These are phyloP conservation scores for Camellia japonica DNA, from an alignment of 148 eudicot genomes.

Conservation along the genomic window DNA sequence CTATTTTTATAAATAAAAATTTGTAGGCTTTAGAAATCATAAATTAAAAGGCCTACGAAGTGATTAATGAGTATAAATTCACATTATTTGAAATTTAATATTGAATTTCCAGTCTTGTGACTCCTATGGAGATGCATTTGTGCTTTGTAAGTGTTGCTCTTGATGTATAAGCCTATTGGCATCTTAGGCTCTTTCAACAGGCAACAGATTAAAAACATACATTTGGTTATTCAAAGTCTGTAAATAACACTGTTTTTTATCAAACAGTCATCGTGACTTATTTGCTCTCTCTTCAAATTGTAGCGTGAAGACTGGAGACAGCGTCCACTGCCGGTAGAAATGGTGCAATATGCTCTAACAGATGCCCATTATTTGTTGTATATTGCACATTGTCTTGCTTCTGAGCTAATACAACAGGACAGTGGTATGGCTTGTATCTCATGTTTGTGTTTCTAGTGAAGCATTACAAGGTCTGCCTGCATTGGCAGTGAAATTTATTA, in stretches of 20 bases:
- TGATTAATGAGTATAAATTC: background rate
- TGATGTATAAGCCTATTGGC: background rate
- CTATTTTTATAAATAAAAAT: background rate
- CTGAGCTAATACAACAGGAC: conserved; percentile 57
- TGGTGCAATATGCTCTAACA: conserved; percentile 78
- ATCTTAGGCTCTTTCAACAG: background rate
- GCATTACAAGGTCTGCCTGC: background rate
- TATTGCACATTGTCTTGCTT: conserved; percentile 70
- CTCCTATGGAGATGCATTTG: background rate
- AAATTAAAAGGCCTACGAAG: background rate
- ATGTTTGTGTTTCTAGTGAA: background rate
- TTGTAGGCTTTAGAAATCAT: background rate
- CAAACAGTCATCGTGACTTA: background rate
- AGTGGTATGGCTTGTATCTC: conserved; percentile 35
- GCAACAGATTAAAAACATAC: background rate
- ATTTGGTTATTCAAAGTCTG: background rate
- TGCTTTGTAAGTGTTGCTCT: background rate
- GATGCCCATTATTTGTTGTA: conserved; percentile 92
- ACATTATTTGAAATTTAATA: background rate
- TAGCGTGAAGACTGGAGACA: conserved; percentile 99
- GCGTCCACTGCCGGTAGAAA: conserved; percentile 79
- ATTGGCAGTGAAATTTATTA: too few species aligned
- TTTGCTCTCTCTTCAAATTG: conserved; percentile 13
- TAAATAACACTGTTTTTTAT: conserved; percentile 7
- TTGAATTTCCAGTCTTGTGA: background rate